Conservation (phyloP, 305 asterid species). For the Plantago rigida region DNA sequence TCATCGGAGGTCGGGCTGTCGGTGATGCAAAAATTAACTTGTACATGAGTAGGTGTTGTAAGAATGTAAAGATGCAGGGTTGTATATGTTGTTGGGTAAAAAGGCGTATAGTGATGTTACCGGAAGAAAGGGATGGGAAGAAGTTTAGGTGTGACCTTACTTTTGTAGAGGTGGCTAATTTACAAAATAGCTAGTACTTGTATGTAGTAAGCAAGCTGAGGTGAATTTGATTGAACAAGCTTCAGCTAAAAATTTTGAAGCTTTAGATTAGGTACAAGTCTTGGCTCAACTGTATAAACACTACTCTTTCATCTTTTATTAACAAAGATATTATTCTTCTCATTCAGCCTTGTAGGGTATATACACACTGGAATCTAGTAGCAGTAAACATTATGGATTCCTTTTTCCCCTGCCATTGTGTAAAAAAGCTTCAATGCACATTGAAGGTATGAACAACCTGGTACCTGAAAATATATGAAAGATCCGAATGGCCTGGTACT, state of each 20-base stretch:
- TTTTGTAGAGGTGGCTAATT: conserved; percentile 17
- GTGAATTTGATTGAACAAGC: conserved; percentile 33
- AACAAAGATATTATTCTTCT: no score
- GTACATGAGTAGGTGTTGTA: conserved; percentile 58
- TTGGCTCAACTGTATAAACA: neutral
- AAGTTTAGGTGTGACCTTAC: conserved; percentile 25
- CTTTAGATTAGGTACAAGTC: conserved; percentile 16
- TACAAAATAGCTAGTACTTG: neutral
- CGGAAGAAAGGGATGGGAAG: conserved; percentile 30
- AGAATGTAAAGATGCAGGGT: conserved; percentile 30
- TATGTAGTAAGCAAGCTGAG: conserved; percentile 37
- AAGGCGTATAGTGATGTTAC: conserved; percentile 19
- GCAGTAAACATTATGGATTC: no score
- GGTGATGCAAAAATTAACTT: conserved; percentile 25
- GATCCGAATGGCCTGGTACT: no score
- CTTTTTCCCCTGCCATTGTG: no score
- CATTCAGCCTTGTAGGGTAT: no score
- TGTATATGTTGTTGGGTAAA: conserved; percentile 56
- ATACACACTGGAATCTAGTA: no score
- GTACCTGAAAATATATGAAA: no score
- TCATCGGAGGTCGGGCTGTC: conserved; percentile 22
- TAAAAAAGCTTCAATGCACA: no score
- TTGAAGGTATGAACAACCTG: no score
- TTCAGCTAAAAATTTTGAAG: conserved; percentile 56
- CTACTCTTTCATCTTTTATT: neutral